A percentile compares a stretch with the other conserved stretches of the same genome.
phyloP scores from a whole-genome alignment of 495 filamentous ascomycete species.

The Peziza echinospora region DNA sequence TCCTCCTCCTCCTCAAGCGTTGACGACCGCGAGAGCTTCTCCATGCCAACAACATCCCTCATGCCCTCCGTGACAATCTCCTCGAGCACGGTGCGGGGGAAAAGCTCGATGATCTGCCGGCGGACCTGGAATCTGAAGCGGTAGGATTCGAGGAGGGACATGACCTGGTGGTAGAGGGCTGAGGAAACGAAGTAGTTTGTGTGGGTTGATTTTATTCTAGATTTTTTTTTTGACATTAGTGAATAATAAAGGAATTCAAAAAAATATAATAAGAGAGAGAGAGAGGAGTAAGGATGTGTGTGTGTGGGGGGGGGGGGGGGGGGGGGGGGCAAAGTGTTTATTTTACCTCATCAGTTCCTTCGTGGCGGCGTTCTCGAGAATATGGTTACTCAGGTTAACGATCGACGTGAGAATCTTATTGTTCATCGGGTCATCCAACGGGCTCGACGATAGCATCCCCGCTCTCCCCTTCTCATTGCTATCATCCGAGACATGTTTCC shows the following conservation, averaged over 20 bases:
- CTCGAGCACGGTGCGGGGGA: conserved; percentile 71
- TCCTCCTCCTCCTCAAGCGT: background rate
- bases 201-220: conserved; percentile 43
- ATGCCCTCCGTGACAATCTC: conserved; percentile 36
- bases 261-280: no score
- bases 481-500: conserved; percentile 19
- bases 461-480: conserved; percentile 14
- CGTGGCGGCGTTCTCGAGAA: conserved; percentile 17
- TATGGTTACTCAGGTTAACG: conserved; percentile 19
- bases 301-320: background rate
- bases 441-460: conserved; percentile 12
- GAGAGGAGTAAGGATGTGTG: no score
- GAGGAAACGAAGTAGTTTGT: conserved; percentile 51
- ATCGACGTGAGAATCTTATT: conserved; percentile 18
- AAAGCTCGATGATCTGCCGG: conserved; percentile 76
- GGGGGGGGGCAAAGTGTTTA: background rate
- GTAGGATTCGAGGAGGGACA: conserved; percentile 70
- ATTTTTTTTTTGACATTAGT: no score
- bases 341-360: conserved; percentile 19
- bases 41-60: background rate
- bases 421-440: conserved; percentile 16
- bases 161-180: conserved; percentile 58
- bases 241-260: no score
- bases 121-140: conserved; percentile 69
- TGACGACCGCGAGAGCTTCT: background rate